Conservation (phyloP, 768 basidiomycete species). For the Leccinum fibrillosum region DNA sequence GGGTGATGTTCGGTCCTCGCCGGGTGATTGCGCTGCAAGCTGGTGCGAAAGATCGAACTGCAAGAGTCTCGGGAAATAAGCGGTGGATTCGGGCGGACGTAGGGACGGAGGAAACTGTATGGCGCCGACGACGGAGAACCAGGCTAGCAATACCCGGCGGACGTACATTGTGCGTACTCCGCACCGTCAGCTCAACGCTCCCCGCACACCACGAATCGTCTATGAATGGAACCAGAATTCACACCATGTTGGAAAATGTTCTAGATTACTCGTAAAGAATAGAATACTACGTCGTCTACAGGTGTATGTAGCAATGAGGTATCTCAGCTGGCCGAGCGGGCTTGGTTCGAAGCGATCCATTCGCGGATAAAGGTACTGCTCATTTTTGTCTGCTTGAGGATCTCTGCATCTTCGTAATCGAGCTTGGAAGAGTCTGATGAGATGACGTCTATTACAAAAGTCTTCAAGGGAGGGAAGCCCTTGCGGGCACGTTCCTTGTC, state of each 20-base stretch:
- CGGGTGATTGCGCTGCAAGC: not conserved
- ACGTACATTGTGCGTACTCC: constrained; percentile 3
- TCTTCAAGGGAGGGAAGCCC: constrained; percentile 54
- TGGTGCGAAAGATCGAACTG: constrained; percentile 25
- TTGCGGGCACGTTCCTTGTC: constrained; percentile 55
- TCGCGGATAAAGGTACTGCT: constrained; percentile 91
- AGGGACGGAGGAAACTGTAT: not conserved
- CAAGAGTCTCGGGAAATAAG: constrained; percentile 6
- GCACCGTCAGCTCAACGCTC: not conserved
- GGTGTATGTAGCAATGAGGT: not conserved
- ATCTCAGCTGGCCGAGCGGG: constrained; percentile 8
- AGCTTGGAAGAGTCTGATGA: constrained; percentile 59
- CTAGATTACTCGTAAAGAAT: constrained; percentile 3
- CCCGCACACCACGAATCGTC: not conserved
- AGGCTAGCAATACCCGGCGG: not conserved
- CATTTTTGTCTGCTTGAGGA: constrained; percentile 80
- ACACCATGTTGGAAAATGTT: not conserved
- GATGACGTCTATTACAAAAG: constrained; percentile 88
- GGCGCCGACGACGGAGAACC: constrained; percentile 1
- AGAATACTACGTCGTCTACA: constrained; percentile 5
- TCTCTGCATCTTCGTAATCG: constrained; percentile 62
- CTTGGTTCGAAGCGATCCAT: constrained; percentile 62
- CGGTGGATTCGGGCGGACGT: not conserved
- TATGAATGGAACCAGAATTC: not conserved
- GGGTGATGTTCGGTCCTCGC: constrained; percentile 1